A percentile compares a stretch with the other conserved stretches of the same genome.
Evolutionary conservation across 352 stramenopile species (phyloP).

Genomic region (Globisporangium nunn): DNA sequence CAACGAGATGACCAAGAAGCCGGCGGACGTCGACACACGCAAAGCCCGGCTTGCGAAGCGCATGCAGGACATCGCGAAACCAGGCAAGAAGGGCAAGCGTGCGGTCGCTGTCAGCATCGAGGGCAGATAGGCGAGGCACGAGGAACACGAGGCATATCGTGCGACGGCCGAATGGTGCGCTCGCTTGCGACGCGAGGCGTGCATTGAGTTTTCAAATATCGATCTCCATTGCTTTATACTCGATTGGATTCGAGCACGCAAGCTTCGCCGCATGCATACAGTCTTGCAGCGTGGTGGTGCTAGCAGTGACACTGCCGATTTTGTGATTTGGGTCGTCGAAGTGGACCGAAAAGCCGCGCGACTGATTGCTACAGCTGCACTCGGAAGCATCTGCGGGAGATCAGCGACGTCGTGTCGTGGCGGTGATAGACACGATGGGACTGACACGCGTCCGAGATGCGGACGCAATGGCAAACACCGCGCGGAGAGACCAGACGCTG

Average conservation of each 20-base stretch:
- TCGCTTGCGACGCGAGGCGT: not conserved
- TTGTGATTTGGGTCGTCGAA: not conserved
- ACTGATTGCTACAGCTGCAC: not conserved
- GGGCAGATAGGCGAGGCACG: constrained; percentile 37
- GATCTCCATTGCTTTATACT: not conserved
- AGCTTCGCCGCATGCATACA: too few relatives aligned
- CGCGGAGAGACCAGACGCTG: not conserved
- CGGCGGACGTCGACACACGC: constrained; percentile 56
- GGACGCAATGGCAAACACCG: not conserved
- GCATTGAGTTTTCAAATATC: not conserved
- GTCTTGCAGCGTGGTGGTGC: not conserved
- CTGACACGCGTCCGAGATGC: not conserved
- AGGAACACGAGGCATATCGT: too few relatives aligned
- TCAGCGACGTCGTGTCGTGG: too few relatives aligned
- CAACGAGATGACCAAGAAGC: constrained; percentile 48
- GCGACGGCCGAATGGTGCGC: not conserved
- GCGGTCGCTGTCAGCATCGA: constrained; percentile 75
- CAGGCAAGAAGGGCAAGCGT: constrained; percentile 72
- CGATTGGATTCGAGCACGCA: too few relatives aligned
- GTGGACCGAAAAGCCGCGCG: not conserved
- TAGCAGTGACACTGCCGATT: not conserved
- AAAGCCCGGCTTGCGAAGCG: constrained; percentile 81
- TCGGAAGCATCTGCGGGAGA: too few relatives aligned
- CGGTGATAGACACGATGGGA: not conserved
- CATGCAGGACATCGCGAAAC: constrained; percentile 81